These are phyloP conservation scores for Bruguiera sexangula DNA, from an alignment of 345 rosid species.

Conservation along the genomic window DNA sequence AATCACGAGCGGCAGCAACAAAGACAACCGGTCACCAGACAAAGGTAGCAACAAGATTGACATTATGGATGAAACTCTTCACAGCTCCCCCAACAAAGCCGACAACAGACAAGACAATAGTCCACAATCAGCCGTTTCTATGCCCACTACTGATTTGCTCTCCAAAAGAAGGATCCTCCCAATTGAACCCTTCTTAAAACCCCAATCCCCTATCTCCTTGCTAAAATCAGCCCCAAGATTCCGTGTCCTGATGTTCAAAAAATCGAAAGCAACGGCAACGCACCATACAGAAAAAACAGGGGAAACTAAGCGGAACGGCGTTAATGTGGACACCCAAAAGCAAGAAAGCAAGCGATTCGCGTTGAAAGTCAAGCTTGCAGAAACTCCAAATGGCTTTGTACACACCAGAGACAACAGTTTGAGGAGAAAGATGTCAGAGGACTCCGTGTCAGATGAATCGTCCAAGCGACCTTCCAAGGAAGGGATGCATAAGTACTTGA, in stretches of 20 bases:
- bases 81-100: not conserved
- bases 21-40: conserved; percentile 4
- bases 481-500: conserved; percentile 25
- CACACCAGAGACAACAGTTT: conserved; percentile 36
- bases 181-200: conserved; percentile 46
- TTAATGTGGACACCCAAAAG: conserved; percentile 13
- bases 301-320: conserved; percentile 10
- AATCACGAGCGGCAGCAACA: conserved; percentile 6
- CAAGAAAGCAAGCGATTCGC: conserved; percentile 33
- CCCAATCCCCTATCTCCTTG: conserved; percentile 58
- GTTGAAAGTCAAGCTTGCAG: conserved; percentile 43
- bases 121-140: conserved; percentile 23
- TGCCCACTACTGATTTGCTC: conserved; percentile 33
- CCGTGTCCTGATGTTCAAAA: conserved; percentile 51
- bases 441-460: conserved; percentile 13
- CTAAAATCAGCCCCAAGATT: conserved; percentile 64
- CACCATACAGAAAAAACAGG: conserved; percentile 20
- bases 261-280: conserved; percentile 41
- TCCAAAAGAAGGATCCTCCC: conserved; percentile 77
- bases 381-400: conserved; percentile 23
- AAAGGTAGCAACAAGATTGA: conserved; percentile 16
- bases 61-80: conserved; percentile 10
- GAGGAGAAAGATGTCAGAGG: conserved; percentile 21
- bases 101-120: conserved; percentile 19
- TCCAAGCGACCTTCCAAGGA: conserved; percentile 19